These are phyloP conservation scores for Pseudomonodictys pantanalensis DNA, from an alignment of 495 filamentous ascomycete genomes.

Conservation along the genomic window DNA sequence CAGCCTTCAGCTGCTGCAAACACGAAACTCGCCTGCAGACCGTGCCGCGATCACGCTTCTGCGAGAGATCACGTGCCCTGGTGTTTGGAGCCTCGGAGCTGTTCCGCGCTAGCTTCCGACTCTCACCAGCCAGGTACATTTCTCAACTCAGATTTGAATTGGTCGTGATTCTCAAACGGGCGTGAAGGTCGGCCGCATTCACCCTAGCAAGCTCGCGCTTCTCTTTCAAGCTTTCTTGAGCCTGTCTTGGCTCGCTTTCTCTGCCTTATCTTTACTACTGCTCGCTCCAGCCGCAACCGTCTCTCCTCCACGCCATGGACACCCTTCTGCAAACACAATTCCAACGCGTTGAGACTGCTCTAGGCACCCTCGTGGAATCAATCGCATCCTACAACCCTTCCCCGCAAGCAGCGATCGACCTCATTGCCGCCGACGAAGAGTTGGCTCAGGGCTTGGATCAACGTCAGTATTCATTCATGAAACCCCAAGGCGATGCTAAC, in stretches of 20 bases:
- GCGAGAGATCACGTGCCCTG: neutral
- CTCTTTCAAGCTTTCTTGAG: no score
- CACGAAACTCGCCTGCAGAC: neutral
- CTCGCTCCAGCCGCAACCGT: no score
- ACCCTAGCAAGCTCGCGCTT: no score
- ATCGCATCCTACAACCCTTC: conserved; percentile 77
- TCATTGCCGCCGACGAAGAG: conserved; percentile 65
- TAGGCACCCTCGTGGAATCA: conserved; percentile 66
- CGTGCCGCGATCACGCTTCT: neutral
- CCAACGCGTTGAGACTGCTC: conserved; percentile 64
- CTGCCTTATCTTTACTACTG: no score
- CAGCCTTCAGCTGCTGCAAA: neutral
- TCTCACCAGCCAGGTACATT: no score
- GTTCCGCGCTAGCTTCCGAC: neutral
- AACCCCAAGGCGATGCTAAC: neutral
- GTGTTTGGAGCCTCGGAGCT: neutral
- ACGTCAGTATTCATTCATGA: conserved; percentile 37
- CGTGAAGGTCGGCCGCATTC: no score
- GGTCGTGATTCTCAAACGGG: no score
- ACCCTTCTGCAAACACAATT: conserved; percentile 58
- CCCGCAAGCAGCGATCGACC: conserved; percentile 56
- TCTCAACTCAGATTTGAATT: no score
- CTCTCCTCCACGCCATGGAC: conserved; percentile 50
- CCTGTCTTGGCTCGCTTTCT: neutral
- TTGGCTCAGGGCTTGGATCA: conserved; percentile 59